phyloP scores from a whole-genome alignment of 2,329 filamentous ascomycete genomes.

The Polytolypa hystricis region DNA sequence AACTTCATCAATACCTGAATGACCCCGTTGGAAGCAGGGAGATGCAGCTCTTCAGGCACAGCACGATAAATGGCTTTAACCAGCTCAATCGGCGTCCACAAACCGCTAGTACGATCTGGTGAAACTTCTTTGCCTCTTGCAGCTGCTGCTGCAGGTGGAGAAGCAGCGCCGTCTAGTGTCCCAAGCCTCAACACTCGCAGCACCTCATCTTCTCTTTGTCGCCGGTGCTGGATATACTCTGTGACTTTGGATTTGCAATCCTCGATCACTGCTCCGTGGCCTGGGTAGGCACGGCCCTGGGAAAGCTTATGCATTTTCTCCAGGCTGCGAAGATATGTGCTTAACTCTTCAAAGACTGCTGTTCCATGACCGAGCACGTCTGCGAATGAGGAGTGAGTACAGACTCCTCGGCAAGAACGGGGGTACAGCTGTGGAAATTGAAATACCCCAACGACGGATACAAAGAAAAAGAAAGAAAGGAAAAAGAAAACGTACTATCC shows the following conservation, averaged over 20 bases:
- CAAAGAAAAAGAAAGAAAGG: constrained; percentile 1
- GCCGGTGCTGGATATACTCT: constrained; percentile 76
- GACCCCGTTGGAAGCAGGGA: constrained; percentile 65
- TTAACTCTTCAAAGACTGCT: constrained; percentile 70
- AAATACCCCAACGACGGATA: background rate
- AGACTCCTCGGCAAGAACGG: no score
- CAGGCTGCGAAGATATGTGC: constrained; percentile 57
- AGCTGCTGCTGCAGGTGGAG: constrained; percentile 22
- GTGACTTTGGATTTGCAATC: constrained; percentile 59
- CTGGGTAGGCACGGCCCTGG: constrained; percentile 65
- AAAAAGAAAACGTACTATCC: constrained; percentile 44
- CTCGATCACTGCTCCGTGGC: constrained; percentile 69
- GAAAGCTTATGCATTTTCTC: constrained; percentile 54
- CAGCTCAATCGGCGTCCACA: constrained; percentile 64
- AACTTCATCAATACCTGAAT: constrained; percentile 72
- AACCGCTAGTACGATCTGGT: constrained; percentile 19
- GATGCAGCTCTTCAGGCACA: constrained; percentile 63
- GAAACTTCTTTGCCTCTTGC: constrained; percentile 4
- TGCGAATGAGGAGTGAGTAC: constrained; percentile 9
- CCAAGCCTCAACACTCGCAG: constrained; percentile 48
- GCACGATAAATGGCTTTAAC: constrained; percentile 81
- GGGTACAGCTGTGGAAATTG: no score
- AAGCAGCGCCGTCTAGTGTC: constrained; percentile 21
- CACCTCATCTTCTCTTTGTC: constrained; percentile 68
- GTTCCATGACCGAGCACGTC: constrained; percentile 78